phyloP scores from a whole-genome alignment of 2,329 filamentous ascomycete genomes.

The Phyllosticta citriasiana region DNA sequence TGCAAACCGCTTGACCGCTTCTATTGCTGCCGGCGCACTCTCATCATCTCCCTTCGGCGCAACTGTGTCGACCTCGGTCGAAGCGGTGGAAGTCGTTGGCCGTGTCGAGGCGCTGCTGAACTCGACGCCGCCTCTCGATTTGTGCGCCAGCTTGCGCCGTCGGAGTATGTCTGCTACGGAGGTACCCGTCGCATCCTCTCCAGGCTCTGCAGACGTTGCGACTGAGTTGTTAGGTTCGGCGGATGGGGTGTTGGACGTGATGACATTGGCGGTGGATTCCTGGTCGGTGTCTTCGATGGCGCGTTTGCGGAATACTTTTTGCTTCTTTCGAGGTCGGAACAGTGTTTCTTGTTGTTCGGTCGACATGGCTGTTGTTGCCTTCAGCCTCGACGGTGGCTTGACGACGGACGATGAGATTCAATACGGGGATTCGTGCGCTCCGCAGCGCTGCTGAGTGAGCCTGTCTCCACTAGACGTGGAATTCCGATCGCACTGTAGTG shows the following conservation, averaged over 20 bases:
- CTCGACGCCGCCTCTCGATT: slow-evolving; percentile 45
- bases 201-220: not conserved
- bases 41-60: slow-evolving; percentile 19
- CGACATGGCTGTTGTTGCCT: not conserved
- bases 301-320: slow-evolving; percentile 41
- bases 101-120: slow-evolving; percentile 31
- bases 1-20: slow-evolving; percentile 50
- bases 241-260: not conserved
- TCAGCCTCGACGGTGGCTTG: not conserved
- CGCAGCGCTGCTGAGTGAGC: not conserved
- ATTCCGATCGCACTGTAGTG: too few species aligned
- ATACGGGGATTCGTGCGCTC: not conserved
- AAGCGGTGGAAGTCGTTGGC: not conserved
- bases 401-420: not conserved
- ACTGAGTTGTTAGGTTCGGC: not conserved
- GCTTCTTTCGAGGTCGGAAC: slow-evolving; percentile 41
- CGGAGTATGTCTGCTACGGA: slow-evolving; percentile 44
- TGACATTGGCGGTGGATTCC: not conserved
- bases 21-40: slow-evolving; percentile 25
- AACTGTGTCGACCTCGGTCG: slow-evolving; percentile 17
- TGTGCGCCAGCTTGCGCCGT: slow-evolving; percentile 37
- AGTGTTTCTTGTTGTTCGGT: slow-evolving; percentile 19
- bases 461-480: too few species aligned
- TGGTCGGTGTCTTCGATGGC: slow-evolving; percentile 19
- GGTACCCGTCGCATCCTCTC: slow-evolving; percentile 21